Evolutionary conservation across 768 basidiomycete species (phyloP), one percentile per base, ranked within the genome.

Genomic region (Heimioporus sp.): DNA sequence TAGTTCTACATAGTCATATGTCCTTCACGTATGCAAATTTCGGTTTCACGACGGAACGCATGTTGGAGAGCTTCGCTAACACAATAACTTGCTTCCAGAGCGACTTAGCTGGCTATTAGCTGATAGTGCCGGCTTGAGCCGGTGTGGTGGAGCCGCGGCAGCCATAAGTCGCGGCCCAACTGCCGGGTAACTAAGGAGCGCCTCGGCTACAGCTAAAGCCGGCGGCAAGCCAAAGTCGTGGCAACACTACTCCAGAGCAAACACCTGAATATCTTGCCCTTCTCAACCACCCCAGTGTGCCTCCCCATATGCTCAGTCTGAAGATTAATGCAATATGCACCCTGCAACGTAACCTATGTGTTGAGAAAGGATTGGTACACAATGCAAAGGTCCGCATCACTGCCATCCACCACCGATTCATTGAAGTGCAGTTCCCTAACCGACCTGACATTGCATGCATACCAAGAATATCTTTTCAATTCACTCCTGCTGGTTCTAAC

Each of bases 251-350:
- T 5, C 41, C 21, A 6, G 20, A 42, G 15, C 41, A 42, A 42
- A 42, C 64, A 1, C 61, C 66, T 8, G 62, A 65, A 9, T 57
- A 60, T 40, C 60, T 62, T 10, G 55, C 56, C 4, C 43, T 19
- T 37, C 59, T 10, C 55, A 56, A 10, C 52, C 63, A 28, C 20
- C 35, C 21, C 1, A 43, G 49, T 1, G 28, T 43, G 32, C 32
- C 32, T 32, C 32, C 32, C 7, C 50, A 44, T 24, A 40, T 37
- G 16, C 45, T 36, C 10, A n/a, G 6, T 12, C 44, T 46, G 3
- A 36, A 36, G 21, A 0, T 10, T 2, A 36, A 36, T 20, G n/a
- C 13, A 5, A 45, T 15, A 52, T 77, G 54, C 31, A 19, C 41
- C 20, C 30, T 43, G 11, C 50, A 52, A 47, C 45, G 38, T 8